Evolutionary conservation across 371 early-diverging fungal genomes (phyloP), one percentile per base, ranked within the genome.

Genomic region (Mucor sp.): DNA sequence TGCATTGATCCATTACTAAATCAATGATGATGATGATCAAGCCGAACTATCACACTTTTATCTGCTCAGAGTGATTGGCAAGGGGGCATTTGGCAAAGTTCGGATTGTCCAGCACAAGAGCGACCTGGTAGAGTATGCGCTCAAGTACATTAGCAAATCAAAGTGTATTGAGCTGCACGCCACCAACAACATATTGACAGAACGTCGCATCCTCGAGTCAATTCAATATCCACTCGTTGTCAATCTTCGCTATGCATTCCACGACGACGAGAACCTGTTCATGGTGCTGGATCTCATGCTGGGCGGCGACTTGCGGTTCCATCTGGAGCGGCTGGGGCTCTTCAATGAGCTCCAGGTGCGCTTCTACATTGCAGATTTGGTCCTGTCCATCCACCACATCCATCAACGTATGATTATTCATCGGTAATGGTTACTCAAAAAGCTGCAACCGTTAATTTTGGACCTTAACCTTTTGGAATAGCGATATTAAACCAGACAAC

Each of bases 261-360:
- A 93, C 74, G 94, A 93, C 73, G 93, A 92, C 65, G 89, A 90
- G 48, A 89, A 90, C 65, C 67, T 93, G 59, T 93, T 89, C 63
- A 92, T 93, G 94, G 88, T 90, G 12, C 68, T 93, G 19, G 94
- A 93, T 74, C 78, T 92, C 9, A 92, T 90, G 91, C 71, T 91
- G 7, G 96, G 97, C 57, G 97, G 97, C 7, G 98, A 97, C 75
- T 74, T 97, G 43, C 86, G 93, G 3, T 93, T 90, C 63, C 89
- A 93, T 74, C 75, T 93, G 6, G 91, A 92, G 48, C 78, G 88
- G 14, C 65, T 79, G n/a, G 87, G 89, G 2, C 58, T 64, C 5
- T 66, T 94, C 72, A 76, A 79, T 37, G 95, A 95, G 65, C 86
- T 89, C 17, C 86, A 88, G 8, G 90, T 93, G 19, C 85, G 83